Evolutionary conservation across 139 green algal species (phyloP), one percentile per base, ranked within the genome.

Genomic region (Pycnococcus provasolii): DNA sequence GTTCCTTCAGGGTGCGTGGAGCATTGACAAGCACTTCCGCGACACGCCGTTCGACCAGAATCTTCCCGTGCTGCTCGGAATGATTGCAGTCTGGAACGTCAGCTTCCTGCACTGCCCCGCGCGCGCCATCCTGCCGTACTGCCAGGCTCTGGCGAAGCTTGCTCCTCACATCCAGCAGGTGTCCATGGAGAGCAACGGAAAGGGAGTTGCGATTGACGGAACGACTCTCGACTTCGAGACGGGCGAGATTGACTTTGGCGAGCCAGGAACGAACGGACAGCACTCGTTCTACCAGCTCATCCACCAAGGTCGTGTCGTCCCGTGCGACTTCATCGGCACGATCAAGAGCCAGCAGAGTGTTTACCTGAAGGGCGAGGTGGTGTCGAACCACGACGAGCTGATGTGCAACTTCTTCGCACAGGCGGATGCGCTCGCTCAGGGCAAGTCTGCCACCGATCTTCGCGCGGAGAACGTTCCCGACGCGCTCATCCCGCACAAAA

Each of bases 371-470:
- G 89, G 87, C 40, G 94, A 99, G 80, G 91, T 95, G 53, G 91
- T 97, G 44, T 91, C 81, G 73, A 97, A 95, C 82, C 94, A 99
- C 76, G 94, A 98, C 67, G 94, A 99, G 86, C 84, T 99, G 42
- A 97, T 99, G 90, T 96, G 87, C 89, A 99, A 99, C 85, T 99
- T 98, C 83, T 99, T 99, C 73, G 94, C 94, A 2, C 89, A 71
- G 39, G 83, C 89, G 15, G 94, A 99, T 71, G 94, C 94, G 7
- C 83, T 99, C 54, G 94, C 92, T 6, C 87, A 88, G 50, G 94
- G 94, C 75, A 99, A 98, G 81, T 84, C 78, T 1, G 78, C 79
- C 1, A 76, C 85, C 37, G 80, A 96, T 79, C 81, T 98, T 66
- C 72, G 82, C 8, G 76, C 75, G 3, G 90, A 97, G 73, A 86